Evolutionary conservation across 345 rosid genomes (phyloP), one percentile per base, ranked within the genome.

Genomic region (Pelargonium nanum): DNA sequence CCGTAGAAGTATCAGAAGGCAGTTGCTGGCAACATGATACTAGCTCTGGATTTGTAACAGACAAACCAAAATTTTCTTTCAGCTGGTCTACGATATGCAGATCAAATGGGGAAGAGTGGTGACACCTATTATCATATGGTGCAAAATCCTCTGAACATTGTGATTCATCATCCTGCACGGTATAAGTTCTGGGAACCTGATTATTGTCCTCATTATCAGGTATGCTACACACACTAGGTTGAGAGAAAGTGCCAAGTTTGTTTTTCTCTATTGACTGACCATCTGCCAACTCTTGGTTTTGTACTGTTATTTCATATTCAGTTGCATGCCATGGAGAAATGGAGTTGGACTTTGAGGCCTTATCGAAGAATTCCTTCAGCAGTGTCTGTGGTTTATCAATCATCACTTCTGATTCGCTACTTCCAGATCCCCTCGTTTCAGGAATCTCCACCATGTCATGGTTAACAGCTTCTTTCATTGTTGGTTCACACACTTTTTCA

Each of bases 301-400:
- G n/a, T n/a, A n/a, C n/a, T n/a, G n/a, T n/a, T n/a, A n/a, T 67
- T 70, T 64, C 62, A n/a, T 66, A 75, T 19, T 62, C 77, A 22
- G 70, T 63, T 62, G 60, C 68, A 12, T 64, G 65, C 53, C 70
- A 68, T 60, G 54, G 24, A 48, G 67, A 61, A 66, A 45, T 40
- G 22, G n/a, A 64, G 28, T 56, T 30, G 40, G 69, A 68, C 54
- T 58, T 72, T 32, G 78, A 70, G 24, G 70, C 70, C 68, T 66
- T 65, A 22, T 67, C 74, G 73, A 84, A 77, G 53, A 82, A 75
- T 68, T 78, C 83, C 72, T 64, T 70, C 48, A 75, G 71, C 63
- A 62, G 72, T 21, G 5, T 68, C 21, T 40, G 58, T 50, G 74
- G 77, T 63, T 73, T 73, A 55, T 68, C 56, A 24, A 25, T 64